Conservation (phyloP, 805 yeast species). For the Kodamaea hsintzibuensis region DNA sequence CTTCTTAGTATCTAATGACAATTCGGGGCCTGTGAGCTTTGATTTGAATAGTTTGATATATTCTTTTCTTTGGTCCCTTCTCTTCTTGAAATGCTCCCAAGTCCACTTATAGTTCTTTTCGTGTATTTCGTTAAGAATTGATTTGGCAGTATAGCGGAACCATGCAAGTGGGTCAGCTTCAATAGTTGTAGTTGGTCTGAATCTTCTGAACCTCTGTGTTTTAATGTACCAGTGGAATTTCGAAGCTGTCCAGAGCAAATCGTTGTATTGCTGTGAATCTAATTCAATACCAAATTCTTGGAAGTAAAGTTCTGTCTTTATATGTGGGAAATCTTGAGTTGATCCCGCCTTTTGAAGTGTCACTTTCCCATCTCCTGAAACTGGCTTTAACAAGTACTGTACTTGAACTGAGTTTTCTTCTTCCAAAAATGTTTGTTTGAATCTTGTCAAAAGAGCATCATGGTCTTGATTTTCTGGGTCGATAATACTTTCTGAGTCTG, state of each 20-base stretch:
- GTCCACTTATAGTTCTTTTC: slow-evolving; percentile 80
- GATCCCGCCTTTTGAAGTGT: slow-evolving; percentile 79
- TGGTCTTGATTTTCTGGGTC: slow-evolving; percentile 28
- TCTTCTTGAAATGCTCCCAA: slow-evolving; percentile 75
- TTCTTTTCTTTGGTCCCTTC: slow-evolving; percentile 69
- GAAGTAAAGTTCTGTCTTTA: slow-evolving; percentile 72
- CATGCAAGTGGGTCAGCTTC: slow-evolving; percentile 73
- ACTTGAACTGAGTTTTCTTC: slow-evolving; percentile 16
- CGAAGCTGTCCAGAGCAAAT: slow-evolving; percentile 77
- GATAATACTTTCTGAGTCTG: slow-evolving; percentile 41
- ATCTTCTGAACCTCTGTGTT: slow-evolving; percentile 70
- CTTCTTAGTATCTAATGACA: slow-evolving; percentile 25
- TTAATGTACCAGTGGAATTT: slow-evolving; percentile 75
- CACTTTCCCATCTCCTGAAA: slow-evolving; percentile 82
- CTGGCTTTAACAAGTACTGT: slow-evolving; percentile 78
- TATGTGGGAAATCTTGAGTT: slow-evolving; percentile 65
- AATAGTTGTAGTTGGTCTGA: slow-evolving; percentile 60
- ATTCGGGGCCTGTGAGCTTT: slow-evolving; percentile 43
- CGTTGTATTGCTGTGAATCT: slow-evolving; percentile 83
- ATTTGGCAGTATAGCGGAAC: slow-evolving; percentile 79
- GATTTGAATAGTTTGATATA: slow-evolving; percentile 71
- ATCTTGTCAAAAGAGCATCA: slow-evolving; percentile 48
- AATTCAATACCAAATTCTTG: slow-evolving; percentile 87
- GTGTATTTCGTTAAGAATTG: slow-evolving; percentile 77
- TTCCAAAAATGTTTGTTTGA: slow-evolving; percentile 45